Percentiles rank a stretch among this genome's conserved stretches.
These are phyloP conservation scores for Scenedesmus sp. DNA, from an alignment of 163 green algal genomes.

Conservation along the genomic window DNA sequence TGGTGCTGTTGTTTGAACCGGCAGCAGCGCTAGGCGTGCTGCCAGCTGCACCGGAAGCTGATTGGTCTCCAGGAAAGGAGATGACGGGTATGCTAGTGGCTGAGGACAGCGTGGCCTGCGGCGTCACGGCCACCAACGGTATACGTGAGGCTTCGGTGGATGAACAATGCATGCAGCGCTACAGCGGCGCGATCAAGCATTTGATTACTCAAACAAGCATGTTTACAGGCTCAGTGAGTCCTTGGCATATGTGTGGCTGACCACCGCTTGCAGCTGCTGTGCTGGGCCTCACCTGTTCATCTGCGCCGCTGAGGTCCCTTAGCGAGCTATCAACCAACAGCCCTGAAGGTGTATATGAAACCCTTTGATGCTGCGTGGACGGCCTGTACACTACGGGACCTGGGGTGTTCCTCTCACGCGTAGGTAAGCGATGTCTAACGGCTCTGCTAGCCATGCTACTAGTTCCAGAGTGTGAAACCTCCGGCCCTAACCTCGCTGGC, in stretches of 20 bases:
- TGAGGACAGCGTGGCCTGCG: slow-evolving; percentile 5
- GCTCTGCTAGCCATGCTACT: slow-evolving; percentile 12
- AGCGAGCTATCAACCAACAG: neutral
- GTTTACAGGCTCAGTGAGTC: neutral
- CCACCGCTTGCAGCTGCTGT: neutral
- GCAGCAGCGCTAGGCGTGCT: neutral
- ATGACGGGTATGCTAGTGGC: slow-evolving; percentile 1
- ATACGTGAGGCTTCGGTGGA: neutral
- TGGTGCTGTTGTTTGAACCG: slow-evolving; percentile 5
- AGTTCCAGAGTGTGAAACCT: neutral
- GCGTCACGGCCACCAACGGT: neutral
- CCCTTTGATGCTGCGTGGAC: neutral
- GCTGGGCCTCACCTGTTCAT: slow-evolving; percentile 4
- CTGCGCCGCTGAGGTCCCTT: neutral
- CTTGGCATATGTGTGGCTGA: neutral
- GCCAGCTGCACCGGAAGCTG: neutral
- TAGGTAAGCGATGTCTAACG: neutral
- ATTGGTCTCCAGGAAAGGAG: neutral
- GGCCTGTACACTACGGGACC: slow-evolving; percentile 8
- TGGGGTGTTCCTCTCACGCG: slow-evolving; percentile 5
- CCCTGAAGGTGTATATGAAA: slow-evolving; percentile 1
- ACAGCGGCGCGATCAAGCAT: neutral
- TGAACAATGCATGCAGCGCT: neutral
- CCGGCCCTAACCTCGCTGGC: neutral
- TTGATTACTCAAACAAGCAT: neutral